Evolutionary conservation across 495 filamentous ascomycete genomes (phyloP).

Genomic region (Penicillium coprophilum): DNA sequence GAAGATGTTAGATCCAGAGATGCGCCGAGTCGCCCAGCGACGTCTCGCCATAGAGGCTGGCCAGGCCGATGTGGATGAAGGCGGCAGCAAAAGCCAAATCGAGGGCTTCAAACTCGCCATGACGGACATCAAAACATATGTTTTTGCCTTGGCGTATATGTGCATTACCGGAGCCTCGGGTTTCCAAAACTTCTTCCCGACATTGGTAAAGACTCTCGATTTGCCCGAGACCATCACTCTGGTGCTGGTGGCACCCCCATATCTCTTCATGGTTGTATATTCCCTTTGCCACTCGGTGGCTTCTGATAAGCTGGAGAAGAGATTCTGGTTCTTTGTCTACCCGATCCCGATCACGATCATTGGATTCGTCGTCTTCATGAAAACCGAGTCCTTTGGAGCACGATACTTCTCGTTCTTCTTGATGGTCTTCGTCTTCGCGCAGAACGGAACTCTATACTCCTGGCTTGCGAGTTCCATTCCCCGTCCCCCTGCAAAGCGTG

Average conservation of each 20-base stretch:
- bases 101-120: constrained; percentile 53
- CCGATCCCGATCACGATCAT: constrained; percentile 51
- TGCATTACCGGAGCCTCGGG: constrained; percentile 50
- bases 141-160: constrained; percentile 52
- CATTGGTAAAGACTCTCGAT: constrained; percentile 45
- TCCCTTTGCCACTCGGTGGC: constrained; percentile 44
- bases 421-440: constrained; percentile 55
- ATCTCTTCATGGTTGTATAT: constrained; percentile 56
- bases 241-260: constrained; percentile 53
- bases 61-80: constrained; percentile 51
- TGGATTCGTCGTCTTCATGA: constrained; percentile 54
- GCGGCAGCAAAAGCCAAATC: constrained; percentile 47
- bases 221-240: constrained; percentile 44
- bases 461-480: constrained; percentile 55
- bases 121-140: constrained; percentile 52
- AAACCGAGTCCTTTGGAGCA: constrained; percentile 45
- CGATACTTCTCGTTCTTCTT: constrained; percentile 56
- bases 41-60: constrained; percentile 49
- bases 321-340: constrained; percentile 55
- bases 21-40: constrained; percentile 51
- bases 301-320: constrained; percentile 45
- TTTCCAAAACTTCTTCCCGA: constrained; percentile 59
- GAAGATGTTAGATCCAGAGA: constrained; percentile 44
- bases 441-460: constrained; percentile 54
- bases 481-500: constrained; percentile 54